A percentile compares a stretch with the other conserved stretches of the same genome.
Evolutionary conservation across 495 filamentous ascomycete genomes (phyloP).

Genomic region (Pseudomonodictys pantanalensis): DNA sequence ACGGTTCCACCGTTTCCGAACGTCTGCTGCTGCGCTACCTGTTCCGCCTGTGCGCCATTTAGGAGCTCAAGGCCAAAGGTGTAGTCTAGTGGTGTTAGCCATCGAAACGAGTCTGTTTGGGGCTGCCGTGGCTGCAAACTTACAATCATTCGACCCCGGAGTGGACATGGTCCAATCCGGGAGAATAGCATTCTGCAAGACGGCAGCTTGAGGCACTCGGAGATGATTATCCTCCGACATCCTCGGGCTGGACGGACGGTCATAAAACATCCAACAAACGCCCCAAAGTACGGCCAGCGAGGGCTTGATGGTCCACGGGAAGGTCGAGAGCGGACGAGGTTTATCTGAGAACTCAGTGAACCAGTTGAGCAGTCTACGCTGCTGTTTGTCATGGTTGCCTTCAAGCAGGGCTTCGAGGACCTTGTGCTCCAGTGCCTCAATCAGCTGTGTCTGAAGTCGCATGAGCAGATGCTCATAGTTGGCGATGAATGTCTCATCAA

Average conservation of each 20-base stretch:
- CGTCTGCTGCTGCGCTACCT: slow-evolving; percentile 8
- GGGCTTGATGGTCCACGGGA: slow-evolving; percentile 53
- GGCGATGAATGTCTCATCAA: slow-evolving; percentile 33
- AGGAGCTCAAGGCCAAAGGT: slow-evolving; percentile 23
- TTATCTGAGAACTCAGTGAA: slow-evolving; percentile 43
- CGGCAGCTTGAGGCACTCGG: slow-evolving; percentile 12
- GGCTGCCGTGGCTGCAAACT: slow-evolving; percentile 6
- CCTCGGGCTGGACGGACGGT: slow-evolving; percentile 2
- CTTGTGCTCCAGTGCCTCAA: slow-evolving; percentile 20
- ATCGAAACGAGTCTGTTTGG: neutral
- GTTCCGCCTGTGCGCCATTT: slow-evolving; percentile 15
- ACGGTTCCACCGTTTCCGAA: neutral
- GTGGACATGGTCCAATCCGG: slow-evolving; percentile 8
- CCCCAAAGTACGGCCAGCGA: slow-evolving; percentile 54
- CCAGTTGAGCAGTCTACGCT: slow-evolving; percentile 30
- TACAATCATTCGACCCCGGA: slow-evolving; percentile 23
- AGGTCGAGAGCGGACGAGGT: slow-evolving; percentile 49
- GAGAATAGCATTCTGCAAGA: slow-evolving; percentile 17
- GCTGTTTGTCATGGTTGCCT: slow-evolving; percentile 15
- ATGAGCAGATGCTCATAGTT: slow-evolving; percentile 35
- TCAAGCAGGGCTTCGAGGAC: slow-evolving; percentile 23
- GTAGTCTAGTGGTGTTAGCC: slow-evolving; percentile 28
- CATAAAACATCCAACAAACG: slow-evolving; percentile 57
- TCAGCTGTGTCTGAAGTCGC: slow-evolving; percentile 22
- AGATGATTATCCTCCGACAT: neutral